These are phyloP conservation scores for Calocera cornea DNA, from an alignment of 768 basidiomycete species.

Conservation along the genomic window DNA sequence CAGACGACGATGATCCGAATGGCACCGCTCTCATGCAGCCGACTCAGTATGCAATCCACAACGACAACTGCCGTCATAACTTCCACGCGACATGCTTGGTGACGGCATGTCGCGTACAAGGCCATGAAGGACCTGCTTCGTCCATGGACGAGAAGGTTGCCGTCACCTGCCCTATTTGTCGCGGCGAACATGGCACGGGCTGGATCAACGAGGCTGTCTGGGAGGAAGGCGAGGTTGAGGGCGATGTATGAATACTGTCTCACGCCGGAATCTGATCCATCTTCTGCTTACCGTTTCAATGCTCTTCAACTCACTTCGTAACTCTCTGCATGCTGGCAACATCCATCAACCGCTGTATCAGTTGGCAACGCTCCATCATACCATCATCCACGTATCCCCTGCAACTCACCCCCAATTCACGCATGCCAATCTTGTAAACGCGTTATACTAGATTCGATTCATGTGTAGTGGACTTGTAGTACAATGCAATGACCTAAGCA, in stretches of 20 bases:
- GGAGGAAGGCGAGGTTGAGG: not conserved
- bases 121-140: not conserved
- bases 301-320: too few species aligned
- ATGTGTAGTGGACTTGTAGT: not conserved
- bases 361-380: not conserved
- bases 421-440: not conserved
- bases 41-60: not conserved
- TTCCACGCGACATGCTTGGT: not conserved
- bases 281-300: not conserved
- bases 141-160: not conserved
- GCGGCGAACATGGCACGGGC: not conserved
- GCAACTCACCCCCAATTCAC: not conserved
- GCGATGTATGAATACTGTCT: not conserved
- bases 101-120: not conserved
- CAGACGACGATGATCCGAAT: not conserved
- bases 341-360: not conserved
- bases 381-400: not conserved
- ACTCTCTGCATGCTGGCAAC: too few species aligned
- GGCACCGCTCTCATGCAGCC: not conserved
- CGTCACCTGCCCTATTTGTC: not conserved
- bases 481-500: too few species aligned
- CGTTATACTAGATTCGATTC: constrained; percentile 1
- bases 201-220: not conserved
- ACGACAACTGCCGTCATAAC: not conserved
- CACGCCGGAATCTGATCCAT: not conserved